Evolutionary conservation across 768 basidiomycete species (phyloP).

Genomic region (Termitomyces sp.): DNA sequence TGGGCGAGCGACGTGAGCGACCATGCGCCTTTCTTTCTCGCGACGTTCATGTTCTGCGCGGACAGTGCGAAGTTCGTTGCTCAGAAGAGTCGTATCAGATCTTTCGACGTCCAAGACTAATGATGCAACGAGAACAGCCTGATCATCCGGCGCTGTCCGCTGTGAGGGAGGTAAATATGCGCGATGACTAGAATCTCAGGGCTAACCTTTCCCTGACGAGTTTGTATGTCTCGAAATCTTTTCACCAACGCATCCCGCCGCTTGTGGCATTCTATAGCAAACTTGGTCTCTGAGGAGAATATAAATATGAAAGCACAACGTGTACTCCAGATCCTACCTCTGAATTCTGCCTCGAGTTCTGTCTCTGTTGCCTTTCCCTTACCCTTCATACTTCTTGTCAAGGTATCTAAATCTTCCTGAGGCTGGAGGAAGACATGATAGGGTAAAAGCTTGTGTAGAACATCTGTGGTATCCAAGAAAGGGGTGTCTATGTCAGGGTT

Average conservation of each 20-base stretch:
- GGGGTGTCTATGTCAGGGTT: slow-evolving; percentile 69
- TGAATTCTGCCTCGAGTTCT: slow-evolving; percentile 44
- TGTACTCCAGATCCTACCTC: slow-evolving; percentile 30
- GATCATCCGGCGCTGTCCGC: slow-evolving; percentile 58
- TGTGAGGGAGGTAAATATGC: slow-evolving; percentile 21
- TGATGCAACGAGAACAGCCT: slow-evolving; percentile 60
- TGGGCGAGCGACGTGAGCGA: slow-evolving; percentile 37
- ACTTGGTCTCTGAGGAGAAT: slow-evolving; percentile 51
- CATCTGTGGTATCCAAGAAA: slow-evolving; percentile 59
- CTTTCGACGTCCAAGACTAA: slow-evolving; percentile 64
- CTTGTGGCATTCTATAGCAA: slow-evolving; percentile 62
- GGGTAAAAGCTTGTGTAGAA: slow-evolving; percentile 66
- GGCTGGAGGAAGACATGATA: slow-evolving; percentile 82
- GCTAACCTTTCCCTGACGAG: slow-evolving; percentile 54
- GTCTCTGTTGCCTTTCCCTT: slow-evolving; percentile 52
- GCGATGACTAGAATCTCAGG: background rate
- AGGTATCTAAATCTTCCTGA: slow-evolving; percentile 47
- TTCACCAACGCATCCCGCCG: slow-evolving; percentile 50
- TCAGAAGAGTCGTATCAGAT: slow-evolving; percentile 50
- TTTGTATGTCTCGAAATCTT: slow-evolving; percentile 52
- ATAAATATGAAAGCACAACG: background rate
- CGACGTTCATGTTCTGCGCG: slow-evolving; percentile 62
- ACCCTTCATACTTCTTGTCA: slow-evolving; percentile 41
- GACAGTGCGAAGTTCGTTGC: slow-evolving; percentile 55
- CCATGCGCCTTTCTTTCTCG: slow-evolving; percentile 63